Evolutionary conservation across 768 basidiomycete species (phyloP), one percentile per base, ranked within the genome.

Genomic region (Lentinus brumalis): DNA sequence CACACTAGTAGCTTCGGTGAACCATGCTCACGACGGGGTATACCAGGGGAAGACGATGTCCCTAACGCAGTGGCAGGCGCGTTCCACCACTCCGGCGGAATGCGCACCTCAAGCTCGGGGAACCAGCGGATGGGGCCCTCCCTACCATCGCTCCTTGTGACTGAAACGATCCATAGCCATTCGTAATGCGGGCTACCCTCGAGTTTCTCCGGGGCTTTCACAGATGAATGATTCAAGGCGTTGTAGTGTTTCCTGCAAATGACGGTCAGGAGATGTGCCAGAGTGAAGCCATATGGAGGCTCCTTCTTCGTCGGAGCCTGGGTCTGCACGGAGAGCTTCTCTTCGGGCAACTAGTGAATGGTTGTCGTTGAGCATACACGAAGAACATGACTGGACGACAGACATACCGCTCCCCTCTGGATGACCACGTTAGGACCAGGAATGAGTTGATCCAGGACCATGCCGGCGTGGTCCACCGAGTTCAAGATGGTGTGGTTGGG

Each of bases 31-130:
- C 35, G 35, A 11, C 11, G 35, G 35, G 35, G 35, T 7, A 11
- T 35, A 11, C 1, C 6, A 7, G 35, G 35, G 7, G 35, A 11
- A 35, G 35, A 35, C 35, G 11, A 11, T 11, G 11, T 35, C 35
- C 11, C 11, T 6, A 7, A 11, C 11, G 7, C 35, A 35, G 35
- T 11, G 35, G 11, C 35, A 35, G 11, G 35, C 35, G 35, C 35
- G 1, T 6, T 11, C 35, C 35, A 35, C 7, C 11, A 11, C 35
- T 35, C 35, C 35, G 53, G 53, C 30, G 52, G 12, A 9, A 55
- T 38, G 16, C 54, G 42, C 8, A 55, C 26, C 42, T 55, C 54
- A 12, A 55, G 42, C 44, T 45, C 54, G 29, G 42, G 54, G 44
- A 55, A 55, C 54, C 42, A 55, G 42, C 42, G 54, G 16, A 18